Percentiles rank a stretch among this genome's conserved stretches.
phyloP scores from a whole-genome alignment of 345 rosid genomes.

The Eucalyptus globulus region DNA sequence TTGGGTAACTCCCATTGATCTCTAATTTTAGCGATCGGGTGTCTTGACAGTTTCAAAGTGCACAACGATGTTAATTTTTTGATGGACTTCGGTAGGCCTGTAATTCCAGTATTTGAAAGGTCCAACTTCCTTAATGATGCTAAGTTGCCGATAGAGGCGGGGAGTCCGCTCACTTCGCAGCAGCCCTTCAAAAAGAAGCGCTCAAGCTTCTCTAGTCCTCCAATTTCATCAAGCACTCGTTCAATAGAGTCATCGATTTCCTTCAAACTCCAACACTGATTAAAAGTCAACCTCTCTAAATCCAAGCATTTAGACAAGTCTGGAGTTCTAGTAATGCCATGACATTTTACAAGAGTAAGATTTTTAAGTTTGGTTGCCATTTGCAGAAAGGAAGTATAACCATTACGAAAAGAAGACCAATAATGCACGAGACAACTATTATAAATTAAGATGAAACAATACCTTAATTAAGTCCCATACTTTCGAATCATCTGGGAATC shows the following conservation, averaged over 20 bases:
- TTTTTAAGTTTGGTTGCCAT: too few species aligned
- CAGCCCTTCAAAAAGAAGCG: neutral
- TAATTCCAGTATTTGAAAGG: neutral
- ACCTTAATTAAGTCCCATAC: too few species aligned
- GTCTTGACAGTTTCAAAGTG: accelerated
- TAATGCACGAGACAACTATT: accelerated
- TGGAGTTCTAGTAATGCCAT: neutral
- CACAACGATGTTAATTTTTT: neutral
- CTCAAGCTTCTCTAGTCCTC: neutral
- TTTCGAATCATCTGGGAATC: too few species aligned
- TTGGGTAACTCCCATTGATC: neutral
- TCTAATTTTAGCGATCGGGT: accelerated
- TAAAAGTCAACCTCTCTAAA: neutral
- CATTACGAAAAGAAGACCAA: too few species aligned
- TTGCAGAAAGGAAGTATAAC: too few species aligned
- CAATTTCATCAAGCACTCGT: neutral
- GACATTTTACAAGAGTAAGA: neutral
- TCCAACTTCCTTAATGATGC: neutral
- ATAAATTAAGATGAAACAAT: too few species aligned
- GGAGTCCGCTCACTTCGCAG: accelerated
- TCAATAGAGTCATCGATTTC: neutral
- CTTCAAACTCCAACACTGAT: accelerated
- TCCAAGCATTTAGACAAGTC: neutral
- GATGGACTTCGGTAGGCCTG: neutral
- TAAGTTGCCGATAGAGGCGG: neutral